A percentile compares a stretch with the other conserved stretches of the same genome.
phyloP scores from a whole-genome alignment of 257 asterid genomes.

The Nicotiana knightiana region DNA sequence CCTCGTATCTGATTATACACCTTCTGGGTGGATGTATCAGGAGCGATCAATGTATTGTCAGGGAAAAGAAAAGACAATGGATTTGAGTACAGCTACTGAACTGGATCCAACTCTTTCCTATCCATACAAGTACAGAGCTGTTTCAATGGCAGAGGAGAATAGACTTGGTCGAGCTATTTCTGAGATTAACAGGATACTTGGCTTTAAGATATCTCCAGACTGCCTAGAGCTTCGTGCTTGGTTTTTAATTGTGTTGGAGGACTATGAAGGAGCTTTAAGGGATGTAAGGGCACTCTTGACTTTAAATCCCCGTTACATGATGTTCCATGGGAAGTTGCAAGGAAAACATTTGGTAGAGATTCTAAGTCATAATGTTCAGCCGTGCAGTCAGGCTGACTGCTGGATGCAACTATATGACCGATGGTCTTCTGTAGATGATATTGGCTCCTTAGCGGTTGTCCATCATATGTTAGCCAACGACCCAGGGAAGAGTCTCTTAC shows the following conservation, averaged over 20 bases:
- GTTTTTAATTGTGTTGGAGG: conserved; percentile 67
- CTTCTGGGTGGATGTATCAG: conserved; percentile 97
- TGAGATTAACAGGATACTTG: conserved; percentile 67
- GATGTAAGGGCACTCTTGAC: conserved; percentile 86
- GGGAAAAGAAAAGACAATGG: conserved; percentile 69
- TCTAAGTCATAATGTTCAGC: conserved; percentile 49
- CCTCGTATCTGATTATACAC: conserved; percentile 54
- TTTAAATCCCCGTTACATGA: conserved; percentile 69
- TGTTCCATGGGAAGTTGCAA: conserved; percentile 77
- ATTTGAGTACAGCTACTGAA: conserved; percentile 68
- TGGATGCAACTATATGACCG: conserved; percentile 92
- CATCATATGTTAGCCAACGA: conserved; percentile 90
- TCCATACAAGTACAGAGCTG: conserved; percentile 80
- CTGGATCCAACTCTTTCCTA: conserved; percentile 86
- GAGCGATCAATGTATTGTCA: conserved; percentile 73
- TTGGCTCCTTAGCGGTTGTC: conserved; percentile 91
- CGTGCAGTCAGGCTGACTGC: conserved; percentile 87
- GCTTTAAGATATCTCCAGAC: conserved; percentile 83
- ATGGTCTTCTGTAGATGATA: conserved; percentile 94
- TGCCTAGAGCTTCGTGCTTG: conserved; percentile 97
- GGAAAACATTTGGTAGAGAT: conserved; percentile 72
- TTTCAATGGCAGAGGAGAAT: conserved; percentile 53
- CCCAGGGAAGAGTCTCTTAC: conserved; percentile 78
- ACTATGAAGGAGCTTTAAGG: conserved; percentile 69
- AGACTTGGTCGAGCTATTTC: conserved; percentile 55